A percentile compares a stretch with the other conserved stretches of the same genome.
These are phyloP conservation scores for peach (Prunus persica) DNA, from an alignment of 306 rosid species.

Conservation along the genomic window Prunus_persica_NCBIv2 NC_034012.1:23605501-23606000, in stretches of 20 bases:
- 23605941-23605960: not conserved
- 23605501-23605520: not conserved
- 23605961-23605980: not conserved
- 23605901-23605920: not conserved
- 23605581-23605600: constrained; percentile 35
- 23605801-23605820: too few species aligned
- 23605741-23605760: not conserved
- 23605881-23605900: not conserved
- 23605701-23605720: not conserved
- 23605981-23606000: not conserved
- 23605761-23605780: constrained; percentile 37
- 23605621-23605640: not conserved
- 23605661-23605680: constrained; percentile 38
- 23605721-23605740: constrained; percentile 19
- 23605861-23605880: constrained; percentile 13
- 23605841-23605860: not conserved
- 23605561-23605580: not conserved
- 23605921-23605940: not conserved
- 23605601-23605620: constrained; percentile 10
- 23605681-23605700: constrained; percentile 20
- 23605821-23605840: not conserved
- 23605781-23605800: not conserved
- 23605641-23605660: constrained; percentile 55
- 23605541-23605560: too few species aligned
- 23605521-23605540: not conserved